Base-by-base conservation (phyloP, 2,329 filamentous ascomycete species). In the Aspergillus amoenus region DNA sequence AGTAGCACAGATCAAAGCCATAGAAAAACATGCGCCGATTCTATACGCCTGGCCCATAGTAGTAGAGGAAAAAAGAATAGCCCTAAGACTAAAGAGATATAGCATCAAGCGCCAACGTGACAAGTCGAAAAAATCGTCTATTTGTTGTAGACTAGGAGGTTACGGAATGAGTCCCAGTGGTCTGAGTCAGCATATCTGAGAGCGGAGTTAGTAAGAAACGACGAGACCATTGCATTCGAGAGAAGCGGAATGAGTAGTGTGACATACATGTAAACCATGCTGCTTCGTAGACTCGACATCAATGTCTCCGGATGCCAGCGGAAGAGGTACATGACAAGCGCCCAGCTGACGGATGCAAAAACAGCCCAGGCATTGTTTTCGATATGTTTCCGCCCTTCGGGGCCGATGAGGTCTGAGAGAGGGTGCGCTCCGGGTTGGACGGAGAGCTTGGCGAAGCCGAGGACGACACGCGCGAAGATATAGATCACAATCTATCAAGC, bases 241-340 rank as follows among this genome's bases (percentile, higher is more conserved):
- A 30, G 39, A 2, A 13, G 4, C 2, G 34, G 17, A n/a, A 17
- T 18, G n/a, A 37, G 21, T 37, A 44, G 52, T 5, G 55, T 43
- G 39, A 82, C 84, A 70, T 93, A 99, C 81, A 99, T 96, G 71
- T 99, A 99, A 67, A 86, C 90, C 94, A 99, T 99, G 79, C 92
- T 97, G 77, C 87, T 93, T 73, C 91, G 84, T 81, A 99, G 78
- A 74, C 93, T 97, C 59, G 88, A 86, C 82, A 97, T 94, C 71
- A 99, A 83, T 56, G 90, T 91, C 68, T 95, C 91, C 5, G 94
- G 92, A 78, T 97, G 88, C 84, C 89, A 90, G 67, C 90, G 85
- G 80, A 97, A 99, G 60, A 99, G 77, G 78, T 93, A 91, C 94
- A 99, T 99, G 62, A 99, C 92, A 69, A 86, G 81, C 4, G 88